Evolutionary conservation across 208 protist species (phyloP).

Genomic region (Leishmania mexicana): DNA sequence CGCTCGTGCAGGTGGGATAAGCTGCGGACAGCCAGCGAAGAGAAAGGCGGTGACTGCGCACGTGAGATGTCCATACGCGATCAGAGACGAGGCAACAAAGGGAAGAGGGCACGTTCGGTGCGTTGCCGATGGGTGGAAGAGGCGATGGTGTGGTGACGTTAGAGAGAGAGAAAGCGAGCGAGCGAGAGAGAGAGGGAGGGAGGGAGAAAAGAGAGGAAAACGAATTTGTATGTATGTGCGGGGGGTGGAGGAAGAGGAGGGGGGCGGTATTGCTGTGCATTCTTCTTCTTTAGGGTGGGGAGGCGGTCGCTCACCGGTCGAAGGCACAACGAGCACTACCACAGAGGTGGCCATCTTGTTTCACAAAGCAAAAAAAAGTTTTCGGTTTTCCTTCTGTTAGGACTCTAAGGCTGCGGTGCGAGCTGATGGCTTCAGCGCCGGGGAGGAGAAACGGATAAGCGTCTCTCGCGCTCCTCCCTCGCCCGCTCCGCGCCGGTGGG

Average conservation of each 20-base stretch:
- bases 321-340: not conserved
- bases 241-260: not conserved
- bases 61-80: not conserved
- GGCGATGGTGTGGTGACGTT: not conserved
- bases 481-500: not conserved
- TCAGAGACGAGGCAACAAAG: not conserved
- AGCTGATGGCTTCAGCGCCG: not conserved
- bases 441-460: not conserved
- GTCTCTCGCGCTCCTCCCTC: not conserved
- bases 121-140: not conserved
- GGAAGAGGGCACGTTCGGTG: not conserved
- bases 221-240: not conserved
- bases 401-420: not conserved
- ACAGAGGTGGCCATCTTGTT: not conserved
- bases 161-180: not conserved
- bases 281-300: not conserved
- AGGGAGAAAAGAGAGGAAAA: not conserved
- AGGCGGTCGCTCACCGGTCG: not conserved
- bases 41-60: not conserved
- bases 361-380: not conserved
- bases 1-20: not conserved
- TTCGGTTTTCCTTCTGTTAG: not conserved
- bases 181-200: constrained; percentile 2
- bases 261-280: not conserved
- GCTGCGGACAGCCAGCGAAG: not conserved